Base-by-base conservation (phyloP, 495 filamentous ascomycete species). In the Endocarpon pusillum region DNA sequence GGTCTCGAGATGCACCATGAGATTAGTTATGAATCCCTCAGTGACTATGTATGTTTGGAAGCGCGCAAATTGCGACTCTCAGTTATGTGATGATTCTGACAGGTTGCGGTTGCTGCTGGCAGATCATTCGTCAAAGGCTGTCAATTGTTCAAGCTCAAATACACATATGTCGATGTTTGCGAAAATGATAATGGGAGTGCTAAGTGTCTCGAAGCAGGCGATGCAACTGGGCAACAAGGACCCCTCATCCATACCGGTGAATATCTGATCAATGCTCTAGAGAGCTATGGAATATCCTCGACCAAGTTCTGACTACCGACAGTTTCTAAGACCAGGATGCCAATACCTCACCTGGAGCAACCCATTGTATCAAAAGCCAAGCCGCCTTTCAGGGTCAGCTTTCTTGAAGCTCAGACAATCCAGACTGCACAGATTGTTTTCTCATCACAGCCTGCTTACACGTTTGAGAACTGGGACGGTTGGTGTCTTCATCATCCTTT, bases 261-360 rank as follows among this genome's bases (percentile, higher is more conserved):
- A 55, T 55, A n/a, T n/a, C n/a, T n/a, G n/a, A n/a, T n/a, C 11
- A 25, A 3, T 17, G 4, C 27, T 10, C 21, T 28, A 10, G 12
- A n/a, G 11, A 4, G 26, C 7, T 25, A 3, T 32, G 33, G 28
- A 15, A 33, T 21, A 21, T 32, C 8, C 28, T 15, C 7, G 12
- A 6, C 8, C 19, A 12, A 32, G 22, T 31, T 21, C 20, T 20
- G 10, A 39, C 14, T 19, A 33, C 7, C 4, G 16, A 20, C 34
- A 64, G 60, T 64, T 32, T 43, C 56, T 8, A 52, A 52, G 24
- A 58, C 56, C 1, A 53, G 52, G 43, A 39, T 61, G 6, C 59
- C 60, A 2, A 50, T 64, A 12, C 60, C 60, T 5, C 60, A 64
- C 28, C 39, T 64, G 19, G 60, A 64, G 39, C 55, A 62, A 32